Evolutionary conservation across 1,284 basidiomycete species (phyloP).

Genomic region (Trichosporon sp.): DNA sequence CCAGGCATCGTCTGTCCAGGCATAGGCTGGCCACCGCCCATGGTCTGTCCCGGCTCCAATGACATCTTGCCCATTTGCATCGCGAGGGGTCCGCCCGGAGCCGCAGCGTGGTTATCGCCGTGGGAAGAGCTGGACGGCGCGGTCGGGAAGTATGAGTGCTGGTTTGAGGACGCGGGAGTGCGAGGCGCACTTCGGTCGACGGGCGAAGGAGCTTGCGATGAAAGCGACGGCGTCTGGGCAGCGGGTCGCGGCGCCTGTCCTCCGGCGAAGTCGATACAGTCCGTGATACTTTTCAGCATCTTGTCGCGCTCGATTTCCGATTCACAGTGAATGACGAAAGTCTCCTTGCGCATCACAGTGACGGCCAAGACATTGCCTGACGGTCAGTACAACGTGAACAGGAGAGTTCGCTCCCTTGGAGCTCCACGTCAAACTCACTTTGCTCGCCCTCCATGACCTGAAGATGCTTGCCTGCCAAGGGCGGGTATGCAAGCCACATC

Average conservation of each 20-base stretch:
- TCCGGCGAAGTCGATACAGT: constrained; percentile 76
- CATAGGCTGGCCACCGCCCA: too few species aligned
- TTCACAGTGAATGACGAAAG: constrained; percentile 63
- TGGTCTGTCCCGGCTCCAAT: constrained; percentile 34
- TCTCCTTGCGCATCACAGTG: constrained; percentile 84
- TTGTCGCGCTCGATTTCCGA: constrained; percentile 62
- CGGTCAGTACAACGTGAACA: constrained; percentile 3
- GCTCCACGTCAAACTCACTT: constrained; percentile 32
- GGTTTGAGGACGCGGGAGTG: neutral
- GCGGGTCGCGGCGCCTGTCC: neutral
- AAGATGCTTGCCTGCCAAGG: constrained; percentile 89
- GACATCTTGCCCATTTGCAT: constrained; percentile 36
- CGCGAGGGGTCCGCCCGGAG: constrained; percentile 9
- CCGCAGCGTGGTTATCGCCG: neutral
- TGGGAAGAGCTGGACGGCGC: neutral
- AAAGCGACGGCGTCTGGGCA: neutral
- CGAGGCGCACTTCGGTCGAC: neutral
- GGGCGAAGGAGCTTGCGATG: neutral
- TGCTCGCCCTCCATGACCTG: constrained; percentile 61
- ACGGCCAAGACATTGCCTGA: constrained; percentile 70
- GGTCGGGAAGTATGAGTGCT: neutral
- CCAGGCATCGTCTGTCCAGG: constrained; percentile 34
- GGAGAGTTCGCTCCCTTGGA: neutral
- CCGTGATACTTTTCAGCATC: constrained; percentile 69
- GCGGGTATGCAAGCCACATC: constrained; percentile 93